Conservation (phyloP, 208 protist genomes). For the Vickermania spadyakhi region DNA sequence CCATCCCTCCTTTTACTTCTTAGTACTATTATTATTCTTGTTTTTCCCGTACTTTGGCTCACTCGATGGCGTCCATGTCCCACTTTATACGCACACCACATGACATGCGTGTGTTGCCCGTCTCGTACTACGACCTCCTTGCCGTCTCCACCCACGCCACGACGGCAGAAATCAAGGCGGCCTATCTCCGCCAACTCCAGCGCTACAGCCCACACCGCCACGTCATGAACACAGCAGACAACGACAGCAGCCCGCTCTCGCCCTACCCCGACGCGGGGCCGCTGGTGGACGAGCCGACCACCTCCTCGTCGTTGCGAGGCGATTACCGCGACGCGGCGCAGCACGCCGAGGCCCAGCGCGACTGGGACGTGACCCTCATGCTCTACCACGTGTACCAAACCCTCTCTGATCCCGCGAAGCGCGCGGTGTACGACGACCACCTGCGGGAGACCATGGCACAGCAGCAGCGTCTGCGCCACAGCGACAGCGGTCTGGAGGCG, state of each 20-base stretch:
- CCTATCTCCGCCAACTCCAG: neutral
- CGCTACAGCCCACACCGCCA: neutral
- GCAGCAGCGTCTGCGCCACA: neutral
- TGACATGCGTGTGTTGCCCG: neutral
- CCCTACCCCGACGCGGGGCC: neutral
- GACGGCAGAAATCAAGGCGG: neutral
- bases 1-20: no score
- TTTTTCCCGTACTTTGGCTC: no score
- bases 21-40: no score
- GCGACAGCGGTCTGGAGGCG: neutral
- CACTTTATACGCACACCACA: neutral
- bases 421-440: neutral
- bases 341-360: neutral
- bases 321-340: no score
- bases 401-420: neutral
- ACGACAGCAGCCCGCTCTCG: neutral
- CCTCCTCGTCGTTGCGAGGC: no score
- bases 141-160: neutral
- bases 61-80: neutral
- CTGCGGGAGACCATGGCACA: neutral
- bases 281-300: no score
- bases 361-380: neutral
- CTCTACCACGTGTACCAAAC: neutral
- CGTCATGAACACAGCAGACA: neutral
- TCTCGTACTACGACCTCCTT: neutral